Evolutionary conservation across 306 rosid genomes (phyloP).

Genomic region (Styphnolobium japonicum): DNA sequence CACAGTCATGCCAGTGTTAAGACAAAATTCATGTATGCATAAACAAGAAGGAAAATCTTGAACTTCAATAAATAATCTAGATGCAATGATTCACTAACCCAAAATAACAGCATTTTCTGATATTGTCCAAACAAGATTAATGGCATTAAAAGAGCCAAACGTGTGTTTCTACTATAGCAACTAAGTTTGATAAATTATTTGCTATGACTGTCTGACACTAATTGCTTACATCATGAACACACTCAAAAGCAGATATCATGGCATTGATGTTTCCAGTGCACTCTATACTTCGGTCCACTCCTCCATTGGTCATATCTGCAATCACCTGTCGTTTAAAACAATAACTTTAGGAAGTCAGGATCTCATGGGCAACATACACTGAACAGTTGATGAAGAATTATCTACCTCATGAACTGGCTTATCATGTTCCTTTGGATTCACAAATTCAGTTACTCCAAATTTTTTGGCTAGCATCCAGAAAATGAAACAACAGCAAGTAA

Average conservation of each 20-base stretch:
- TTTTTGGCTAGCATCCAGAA: slow-evolving; percentile 36
- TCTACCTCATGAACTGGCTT: slow-evolving; percentile 49
- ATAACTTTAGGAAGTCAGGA: neutral
- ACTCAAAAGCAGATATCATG: slow-evolving; percentile 59
- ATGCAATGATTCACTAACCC: neutral
- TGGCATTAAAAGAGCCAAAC: neutral
- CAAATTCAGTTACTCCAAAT: slow-evolving; percentile 52
- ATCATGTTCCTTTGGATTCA: slow-evolving; percentile 49
- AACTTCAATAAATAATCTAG: neutral
- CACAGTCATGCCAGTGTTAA: neutral
- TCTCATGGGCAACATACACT: neutral
- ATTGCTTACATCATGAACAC: slow-evolving; percentile 53
- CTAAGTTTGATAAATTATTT: neutral
- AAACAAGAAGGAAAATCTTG: neutral
- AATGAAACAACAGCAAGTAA: neutral
- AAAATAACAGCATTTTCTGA: neutral
- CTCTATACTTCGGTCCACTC: slow-evolving; percentile 53
- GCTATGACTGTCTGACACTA: neutral
- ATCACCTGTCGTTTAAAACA: slow-evolving; percentile 31
- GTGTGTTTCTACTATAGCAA: neutral
- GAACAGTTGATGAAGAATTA: neutral
- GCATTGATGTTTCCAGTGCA: slow-evolving; percentile 47
- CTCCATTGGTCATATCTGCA: slow-evolving; percentile 53
- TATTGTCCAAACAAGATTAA: neutral
- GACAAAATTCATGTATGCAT: neutral